Evolutionary conservation across 2,329 filamentous ascomycete genomes (phyloP).

Genomic region (Aspergillus pseudoglaucus): DNA sequence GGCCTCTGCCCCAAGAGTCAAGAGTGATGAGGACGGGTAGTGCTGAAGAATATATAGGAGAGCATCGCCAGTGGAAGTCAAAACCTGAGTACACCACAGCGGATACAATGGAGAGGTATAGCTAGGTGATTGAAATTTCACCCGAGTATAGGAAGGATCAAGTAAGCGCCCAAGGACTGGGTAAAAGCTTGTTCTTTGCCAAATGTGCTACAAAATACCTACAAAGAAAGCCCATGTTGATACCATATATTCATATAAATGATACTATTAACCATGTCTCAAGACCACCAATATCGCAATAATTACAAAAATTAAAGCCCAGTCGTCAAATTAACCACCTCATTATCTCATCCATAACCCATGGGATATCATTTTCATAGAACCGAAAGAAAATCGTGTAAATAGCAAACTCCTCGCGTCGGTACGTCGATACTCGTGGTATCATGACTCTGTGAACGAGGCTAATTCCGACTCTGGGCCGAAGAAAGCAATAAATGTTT

Average conservation of each 20-base stretch:
- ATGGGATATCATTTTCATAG: constrained; percentile 13
- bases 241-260: background rate
- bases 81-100: too few species aligned
- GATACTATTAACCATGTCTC: background rate
- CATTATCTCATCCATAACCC: constrained; percentile 10
- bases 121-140: too few species aligned
- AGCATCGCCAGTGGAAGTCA: too few species aligned
- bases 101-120: too few species aligned
- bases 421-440: constrained; percentile 6
- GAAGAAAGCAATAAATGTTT: constrained; percentile 13
- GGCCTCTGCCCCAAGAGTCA: too few species aligned
- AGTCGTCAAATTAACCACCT: constrained; percentile 6
- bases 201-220: too few species aligned
- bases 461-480: constrained; percentile 3
- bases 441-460: constrained; percentile 3
- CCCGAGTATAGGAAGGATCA: too few species aligned
- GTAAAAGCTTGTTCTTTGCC: too few species aligned
- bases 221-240: background rate
- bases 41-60: too few species aligned
- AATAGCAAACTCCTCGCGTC: constrained; percentile 1
- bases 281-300: background rate
- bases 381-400: constrained; percentile 3
- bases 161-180: too few species aligned
- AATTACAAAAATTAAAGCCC: background rate
- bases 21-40: too few species aligned